Conservation (phyloP, 805 yeast genomes). For the Blastobotrys chiropterorum region DNA sequence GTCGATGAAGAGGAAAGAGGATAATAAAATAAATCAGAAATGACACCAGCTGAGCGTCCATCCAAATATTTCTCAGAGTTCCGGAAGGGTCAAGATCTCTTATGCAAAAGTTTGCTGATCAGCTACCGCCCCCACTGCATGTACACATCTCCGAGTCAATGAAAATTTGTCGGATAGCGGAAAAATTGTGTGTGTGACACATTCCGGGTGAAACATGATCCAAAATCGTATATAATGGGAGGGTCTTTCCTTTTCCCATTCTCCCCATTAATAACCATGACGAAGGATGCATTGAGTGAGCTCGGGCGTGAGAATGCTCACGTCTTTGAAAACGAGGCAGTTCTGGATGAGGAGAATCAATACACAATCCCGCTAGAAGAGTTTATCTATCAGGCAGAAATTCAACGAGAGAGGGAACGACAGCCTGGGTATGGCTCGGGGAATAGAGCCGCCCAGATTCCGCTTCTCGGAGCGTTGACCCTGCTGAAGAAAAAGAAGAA, state of each 20-base stretch:
- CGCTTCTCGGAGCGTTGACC: conserved; percentile 9
- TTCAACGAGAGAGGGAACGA: conserved; percentile 17
- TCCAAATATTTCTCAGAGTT: no score
- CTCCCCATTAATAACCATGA: not conserved
- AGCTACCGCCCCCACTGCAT: no score
- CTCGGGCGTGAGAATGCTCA: not conserved
- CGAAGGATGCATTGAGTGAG: not conserved
- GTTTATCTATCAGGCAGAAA: conserved; percentile 17
- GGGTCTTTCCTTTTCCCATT: not conserved
- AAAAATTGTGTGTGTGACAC: not conserved
- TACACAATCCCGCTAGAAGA: conserved; percentile 19
- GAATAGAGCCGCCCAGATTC: conserved; percentile 10
- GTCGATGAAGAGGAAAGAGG: no score
- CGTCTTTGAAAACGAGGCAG: not conserved
- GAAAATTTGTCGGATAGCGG: not conserved
- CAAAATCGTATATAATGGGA: no score
- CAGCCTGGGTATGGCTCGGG: conserved; percentile 11
- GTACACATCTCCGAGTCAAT: no score
- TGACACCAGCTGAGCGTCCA: no score
- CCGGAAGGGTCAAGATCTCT: no score
- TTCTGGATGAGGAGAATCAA: not conserved
- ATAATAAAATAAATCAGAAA: no score
- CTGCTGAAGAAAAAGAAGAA: conserved; percentile 4
- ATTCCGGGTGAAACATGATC: not conserved
- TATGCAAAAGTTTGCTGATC: no score